phyloP scores from a whole-genome alignment of 106 monocot genomes.

The Dendrobium catenatum region DNA sequence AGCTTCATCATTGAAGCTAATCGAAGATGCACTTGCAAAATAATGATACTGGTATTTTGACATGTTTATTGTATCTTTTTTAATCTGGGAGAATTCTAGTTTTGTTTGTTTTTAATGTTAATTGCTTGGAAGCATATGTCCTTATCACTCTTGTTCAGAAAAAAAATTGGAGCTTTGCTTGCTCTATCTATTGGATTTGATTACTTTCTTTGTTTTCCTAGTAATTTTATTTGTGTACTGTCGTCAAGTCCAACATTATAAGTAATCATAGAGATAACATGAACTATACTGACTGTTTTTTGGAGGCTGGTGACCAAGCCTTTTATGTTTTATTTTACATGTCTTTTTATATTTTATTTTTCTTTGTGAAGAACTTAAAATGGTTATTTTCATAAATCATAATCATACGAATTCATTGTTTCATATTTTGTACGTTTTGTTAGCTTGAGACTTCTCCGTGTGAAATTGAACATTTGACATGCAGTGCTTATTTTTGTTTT shows the following conservation, averaged over 20 bases:
- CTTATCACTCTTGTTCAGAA: not conserved
- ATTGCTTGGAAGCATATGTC: not conserved
- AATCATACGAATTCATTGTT: too few relatives aligned
- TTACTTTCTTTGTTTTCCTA: constrained; percentile 1
- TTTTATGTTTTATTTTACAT: not conserved
- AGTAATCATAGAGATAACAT: not conserved
- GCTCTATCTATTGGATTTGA: not conserved
- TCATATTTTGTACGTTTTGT: too few relatives aligned
- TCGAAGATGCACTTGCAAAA: not conserved
- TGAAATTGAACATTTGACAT: not conserved
- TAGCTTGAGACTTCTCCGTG: not conserved
- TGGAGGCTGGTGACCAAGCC: not conserved
- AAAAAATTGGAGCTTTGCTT: not conserved
- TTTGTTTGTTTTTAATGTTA: not conserved
- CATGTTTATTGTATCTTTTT: not conserved
- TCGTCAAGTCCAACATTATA: not conserved
- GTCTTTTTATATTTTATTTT: not conserved
- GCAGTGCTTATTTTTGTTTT: not conserved
- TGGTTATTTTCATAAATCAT: not conserved
- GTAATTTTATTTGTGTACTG: not conserved
- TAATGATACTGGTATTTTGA: not conserved
- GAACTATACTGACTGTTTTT: not conserved
- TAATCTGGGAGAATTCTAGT: not conserved
- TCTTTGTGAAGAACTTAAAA: not conserved
- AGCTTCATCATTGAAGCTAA: constrained; percentile 1